Base-by-base conservation (phyloP, 441 rosid genomes). In the Bocquillonia castaneifolia region DNA sequence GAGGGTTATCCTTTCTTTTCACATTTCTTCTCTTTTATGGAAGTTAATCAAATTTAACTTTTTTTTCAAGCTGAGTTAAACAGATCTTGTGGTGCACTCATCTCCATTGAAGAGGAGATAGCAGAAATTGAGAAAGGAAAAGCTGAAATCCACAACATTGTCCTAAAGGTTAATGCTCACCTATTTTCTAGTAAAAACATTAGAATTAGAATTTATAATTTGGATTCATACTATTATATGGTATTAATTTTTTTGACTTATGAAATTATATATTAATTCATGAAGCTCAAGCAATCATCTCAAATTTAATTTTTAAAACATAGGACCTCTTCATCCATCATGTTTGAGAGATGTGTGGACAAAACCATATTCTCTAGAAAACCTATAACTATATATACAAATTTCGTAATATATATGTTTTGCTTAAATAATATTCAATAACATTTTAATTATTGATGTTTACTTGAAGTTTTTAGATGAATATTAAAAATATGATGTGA, bases 291-390 rank as follows among this genome's bases (percentile, higher is more conserved):
- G 48, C 28, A 20, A 55, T 39, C 28, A 36, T 42, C 60, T 75
- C 25, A 69, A 56, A 61, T 10, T 57, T 28, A 56, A 61, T 10
- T 57, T 28, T 67, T 58, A 37, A 71, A 72, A 61, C 76, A 64
- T 91, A 93, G 99, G 86, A 74, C 96, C 99, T 36, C 99, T 96
- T 71, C 99, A 93, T 83, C 95, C 99, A 32, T 93, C 92, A 71
- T 86, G 91, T 36, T 73, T 93, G 90, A 93, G 86, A 78, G 97
- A 93, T 74, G n/a, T 87, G 64, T 93, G 99, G 99, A 81, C 85
- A 31, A 89, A 91, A 56, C 96, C 97, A 12, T 93, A 93, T 74
- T 77, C 93, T 18, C 76, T 96, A 53, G 95, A 91, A 68, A n/a
- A n/a, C n/a, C n/a, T n/a, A n/a, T n/a, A n/a, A n/a, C n/a, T n/a